These are phyloP conservation scores for Gastrolobium bilobum DNA, from an alignment of 306 rosid genomes.

Conservation along the genomic window DNA sequence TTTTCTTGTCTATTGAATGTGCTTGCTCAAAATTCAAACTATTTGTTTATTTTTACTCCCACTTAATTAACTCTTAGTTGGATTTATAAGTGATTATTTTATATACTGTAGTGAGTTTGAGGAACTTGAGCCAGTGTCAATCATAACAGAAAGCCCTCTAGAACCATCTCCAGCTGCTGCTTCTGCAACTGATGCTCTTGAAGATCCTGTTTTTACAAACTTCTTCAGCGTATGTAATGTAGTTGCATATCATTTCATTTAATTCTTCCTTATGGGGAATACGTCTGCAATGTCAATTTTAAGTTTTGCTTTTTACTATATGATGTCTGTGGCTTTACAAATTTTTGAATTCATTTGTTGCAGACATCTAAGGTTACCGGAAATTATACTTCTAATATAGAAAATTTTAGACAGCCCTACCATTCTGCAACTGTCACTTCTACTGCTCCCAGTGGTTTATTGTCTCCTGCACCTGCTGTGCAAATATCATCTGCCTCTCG, in stretches of 20 bases:
- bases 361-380: slow-evolving; percentile 61
- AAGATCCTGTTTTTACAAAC: slow-evolving; percentile 71
- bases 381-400: slow-evolving; percentile 44
- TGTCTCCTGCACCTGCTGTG: slow-evolving; percentile 61
- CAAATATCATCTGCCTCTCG: slow-evolving; percentile 65
- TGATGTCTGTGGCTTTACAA: slow-evolving; percentile 38
- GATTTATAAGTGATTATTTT: slow-evolving; percentile 24
- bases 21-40: slow-evolving; percentile 37
- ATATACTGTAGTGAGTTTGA: slow-evolving; percentile 72
- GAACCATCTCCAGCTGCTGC: slow-evolving; percentile 69
- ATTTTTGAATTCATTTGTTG: slow-evolving; percentile 48
- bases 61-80: slow-evolving; percentile 10
- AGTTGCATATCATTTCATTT: slow-evolving; percentile 24
- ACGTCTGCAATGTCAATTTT: slow-evolving; percentile 14
- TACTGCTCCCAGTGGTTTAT: slow-evolving; percentile 61
- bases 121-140: slow-evolving; percentile 76
- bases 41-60: slow-evolving; percentile 12
- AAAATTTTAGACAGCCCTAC: slow-evolving; percentile 48
- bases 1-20: slow-evolving; percentile 10
- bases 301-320: slow-evolving; percentile 17
- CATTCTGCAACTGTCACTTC: slow-evolving; percentile 55
- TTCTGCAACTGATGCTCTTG: slow-evolving; percentile 60
- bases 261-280: slow-evolving; percentile 31
- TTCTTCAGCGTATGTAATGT: slow-evolving; percentile 63
- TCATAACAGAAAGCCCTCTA: slow-evolving; percentile 66